Percentiles rank a stretch among this genome's conserved stretches.
phyloP scores from a whole-genome alignment of 2,329 filamentous ascomycete species.

The Ramichloridium luteum region DNA sequence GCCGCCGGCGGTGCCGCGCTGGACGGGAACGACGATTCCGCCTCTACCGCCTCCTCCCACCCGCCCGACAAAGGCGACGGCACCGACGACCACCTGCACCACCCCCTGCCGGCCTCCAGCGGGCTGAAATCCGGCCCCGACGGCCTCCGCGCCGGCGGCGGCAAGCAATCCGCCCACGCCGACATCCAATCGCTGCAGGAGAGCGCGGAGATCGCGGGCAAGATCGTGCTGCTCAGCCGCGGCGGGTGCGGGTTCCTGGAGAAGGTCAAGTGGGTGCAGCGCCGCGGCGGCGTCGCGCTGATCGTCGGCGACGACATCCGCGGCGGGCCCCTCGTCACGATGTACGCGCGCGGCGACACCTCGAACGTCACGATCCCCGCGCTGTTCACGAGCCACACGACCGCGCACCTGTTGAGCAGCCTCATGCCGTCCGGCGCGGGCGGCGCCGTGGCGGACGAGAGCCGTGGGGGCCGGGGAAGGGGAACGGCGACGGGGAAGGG shows the following conservation, averaged over 20 bases:
- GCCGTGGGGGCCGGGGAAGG: constrained; percentile 40
- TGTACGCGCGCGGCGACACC: constrained; percentile 96
- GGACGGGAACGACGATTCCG: constrained; percentile 33
- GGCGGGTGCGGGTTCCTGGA: constrained; percentile 94
- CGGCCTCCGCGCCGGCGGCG: constrained; percentile 24
- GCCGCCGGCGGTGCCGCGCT: constrained; percentile 5
- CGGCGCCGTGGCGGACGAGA: constrained; percentile 31
- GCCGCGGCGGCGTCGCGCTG: constrained; percentile 74
- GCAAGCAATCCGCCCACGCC: constrained; percentile 46
- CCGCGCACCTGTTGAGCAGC: constrained; percentile 81
- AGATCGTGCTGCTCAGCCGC: constrained; percentile 79
- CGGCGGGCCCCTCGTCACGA: constrained; percentile 81
- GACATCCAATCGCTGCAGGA: constrained; percentile 90
- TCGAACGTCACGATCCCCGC: constrained; percentile 91
- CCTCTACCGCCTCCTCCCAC: too few relatives aligned
- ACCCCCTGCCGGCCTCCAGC: constrained; percentile 37
- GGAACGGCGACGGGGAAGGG: constrained; percentile 23
- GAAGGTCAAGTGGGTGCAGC: constrained; percentile 94
- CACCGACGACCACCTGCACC: constrained; percentile 73
- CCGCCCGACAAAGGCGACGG: constrained; percentile 52
- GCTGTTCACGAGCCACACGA: constrained; percentile 88
- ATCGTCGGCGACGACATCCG: constrained; percentile 91
- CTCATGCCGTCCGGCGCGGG: constrained; percentile 58
- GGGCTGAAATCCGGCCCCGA: constrained; percentile 21
- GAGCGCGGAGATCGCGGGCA: constrained; percentile 82